Evolutionary conservation across 2,329 filamentous ascomycete species (phyloP).

Genomic region (Phyllosticta citribraziliensis): DNA sequence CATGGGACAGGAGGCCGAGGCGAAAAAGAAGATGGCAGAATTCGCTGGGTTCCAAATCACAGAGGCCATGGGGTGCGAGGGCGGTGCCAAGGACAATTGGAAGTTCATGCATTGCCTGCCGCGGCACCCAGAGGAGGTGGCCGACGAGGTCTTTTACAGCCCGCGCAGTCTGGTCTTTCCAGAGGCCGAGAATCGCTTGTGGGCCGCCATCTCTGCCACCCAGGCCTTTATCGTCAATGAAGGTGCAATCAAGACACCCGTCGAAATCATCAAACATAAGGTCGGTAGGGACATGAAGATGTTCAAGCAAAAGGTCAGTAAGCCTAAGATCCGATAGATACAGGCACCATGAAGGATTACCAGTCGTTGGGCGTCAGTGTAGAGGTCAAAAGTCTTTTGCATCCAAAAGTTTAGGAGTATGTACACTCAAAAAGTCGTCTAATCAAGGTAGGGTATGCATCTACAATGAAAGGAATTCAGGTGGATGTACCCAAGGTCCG

Average conservation of each 20-base stretch:
- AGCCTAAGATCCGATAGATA: no score
- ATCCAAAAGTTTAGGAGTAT: no score
- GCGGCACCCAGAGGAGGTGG: slow-evolving; percentile 84
- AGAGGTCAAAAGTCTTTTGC: no score
- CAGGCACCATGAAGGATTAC: no score
- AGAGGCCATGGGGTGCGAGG: slow-evolving; percentile 67
- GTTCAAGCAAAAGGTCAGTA: no score
- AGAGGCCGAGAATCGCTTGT: slow-evolving; percentile 90
- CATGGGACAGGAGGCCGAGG: slow-evolving; percentile 92
- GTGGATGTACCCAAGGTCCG: no score
- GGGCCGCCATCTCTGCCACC: slow-evolving; percentile 73
- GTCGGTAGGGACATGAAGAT: not conserved
- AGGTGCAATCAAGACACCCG: slow-evolving; percentile 51
- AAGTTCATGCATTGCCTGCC: slow-evolving; percentile 99
- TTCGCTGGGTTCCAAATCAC: slow-evolving; percentile 93
- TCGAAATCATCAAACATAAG: not conserved
- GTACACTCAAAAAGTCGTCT: no score
- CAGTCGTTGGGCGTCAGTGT: no score
- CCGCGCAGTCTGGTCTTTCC: slow-evolving; percentile 77
- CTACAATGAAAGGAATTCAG: no score
- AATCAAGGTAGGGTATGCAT: no score
- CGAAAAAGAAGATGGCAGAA: slow-evolving; percentile 62
- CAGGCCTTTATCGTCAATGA: slow-evolving; percentile 93
- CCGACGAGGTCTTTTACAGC: slow-evolving; percentile 89
- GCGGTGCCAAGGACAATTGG: slow-evolving; percentile 81